Evolutionary conservation across 1,139 yeast species (phyloP), one percentile per base, ranked within the genome.

Genomic region (Zygosaccharomyces sapae): DNA sequence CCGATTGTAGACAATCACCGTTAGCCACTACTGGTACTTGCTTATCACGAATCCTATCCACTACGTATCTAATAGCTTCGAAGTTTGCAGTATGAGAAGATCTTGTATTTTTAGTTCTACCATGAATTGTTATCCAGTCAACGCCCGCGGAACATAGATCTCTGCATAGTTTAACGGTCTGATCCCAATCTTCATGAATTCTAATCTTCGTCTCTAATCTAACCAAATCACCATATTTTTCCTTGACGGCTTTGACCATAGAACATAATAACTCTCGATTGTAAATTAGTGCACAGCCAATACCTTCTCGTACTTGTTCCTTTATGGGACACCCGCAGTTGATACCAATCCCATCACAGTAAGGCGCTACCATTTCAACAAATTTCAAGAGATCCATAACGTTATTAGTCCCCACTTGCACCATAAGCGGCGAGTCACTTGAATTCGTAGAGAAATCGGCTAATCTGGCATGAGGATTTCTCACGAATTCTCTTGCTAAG

Each of bases 281-380:
- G 27, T 81, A 72, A 89, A 92, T 90, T 47, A 92, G 73, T 0
- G 97, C 97, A 1, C 97, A 97, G 3, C 98, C 98, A 22, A 92
- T 89, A 13, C 98, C 98, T 64, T 89, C 97, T 40, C 96, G 76
- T 4, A 87, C 87, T 65, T 92, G 98, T 55, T 92, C 97, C 54
- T 83, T 86, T 44, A 92, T 89, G 1, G 98, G 98, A 68, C 98
- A 92, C 0, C 98, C 98, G 69, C 98, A 92, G 70, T 92, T 92
- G 48, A 92, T 74, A 0, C 98, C 97, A 29, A 92, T 82, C 1
- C 95, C 98, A 67, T 92, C 97, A 38, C 88, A 92, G 61, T 79
- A 87, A 0, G 96, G 96, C 52, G 79, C 79, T 10, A 90, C 80
- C 89, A 92, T 81, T 47, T 83, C 88, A 2, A 87, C 89, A 61